Conservation (phyloP, 345 rosid species). For the Brassica napus region Da-Ae NC_063448.1:2015501-2016000, state of each 20-base stretch:
- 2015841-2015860: slow-evolving; percentile 8
- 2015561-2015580: not conserved
- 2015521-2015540: not conserved
- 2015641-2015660: not conserved
- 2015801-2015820: slow-evolving; percentile 14
- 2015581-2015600: not conserved
- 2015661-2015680: slow-evolving; percentile 2
- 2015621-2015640: not conserved
- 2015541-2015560: not conserved
- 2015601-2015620: not conserved
- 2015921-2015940: slow-evolving; percentile 18
- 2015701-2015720: not conserved
- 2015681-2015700: slow-evolving; percentile 14
- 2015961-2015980: slow-evolving; percentile 36
- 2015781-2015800: slow-evolving; percentile 17
- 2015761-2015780: slow-evolving; percentile 6
- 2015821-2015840: slow-evolving; percentile 21
- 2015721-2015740: not conserved
- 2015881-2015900: slow-evolving; percentile 29
- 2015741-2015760: slow-evolving; percentile 18
- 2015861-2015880: slow-evolving; percentile 20
- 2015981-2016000: slow-evolving; percentile 33
- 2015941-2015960: not conserved
- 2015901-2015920: slow-evolving; percentile 28
- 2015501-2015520: not conserved